Base-by-base conservation (phyloP, 441 rosid species). In the Gossypium schwendimanii region DNA sequence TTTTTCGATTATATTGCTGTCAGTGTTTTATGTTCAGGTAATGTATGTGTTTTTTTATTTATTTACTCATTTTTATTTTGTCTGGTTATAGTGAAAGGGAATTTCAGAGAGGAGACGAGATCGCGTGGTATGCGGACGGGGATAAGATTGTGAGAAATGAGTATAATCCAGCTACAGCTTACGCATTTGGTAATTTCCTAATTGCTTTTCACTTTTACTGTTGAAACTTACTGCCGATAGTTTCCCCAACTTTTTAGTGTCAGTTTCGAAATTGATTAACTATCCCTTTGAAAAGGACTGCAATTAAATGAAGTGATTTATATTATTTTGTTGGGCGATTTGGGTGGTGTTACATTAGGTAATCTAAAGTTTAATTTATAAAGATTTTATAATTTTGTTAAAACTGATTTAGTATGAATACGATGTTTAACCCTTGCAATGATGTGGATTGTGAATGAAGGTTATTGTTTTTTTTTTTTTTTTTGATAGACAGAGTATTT, bases 51-150 rank as follows among this genome's bases (percentile, higher is more conserved):
- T 72, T 53, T 72, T 72, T 57, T 54, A 54, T 53, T 73, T 31
- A 28, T 24, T 61, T 28, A 17, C 21, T n/a, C 20, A 55, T 45
- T 63, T 72, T 66, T 41, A 2, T 49, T 65, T 71, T 75, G 78
- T 54, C 81, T 83, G 75, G 59, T 82, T 82, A 54, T 86, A 93
- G 99, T 75, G 97, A 92, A 71, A 89, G 97, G 74, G 99, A 96
- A 86, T 93, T 81, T 73, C 96, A 88, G 78, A 84, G 88, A 78
- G 99, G 99, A 73, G 99, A 96, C 70, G 99, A 93, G 86, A 87
- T 93, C 73, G 89, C 93, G 52, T 96, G 99, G 99, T 89, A 85
- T 49, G 91, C 99, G 6, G 99, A 96, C 73, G 98, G 96, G 3
- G 97, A 93, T 79, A 92, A 91, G 72, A 82, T 88, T 78, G 98